Evolutionary conservation across 257 asterid species (phyloP).

Genomic region (Nicotiana tabacum): DNA sequence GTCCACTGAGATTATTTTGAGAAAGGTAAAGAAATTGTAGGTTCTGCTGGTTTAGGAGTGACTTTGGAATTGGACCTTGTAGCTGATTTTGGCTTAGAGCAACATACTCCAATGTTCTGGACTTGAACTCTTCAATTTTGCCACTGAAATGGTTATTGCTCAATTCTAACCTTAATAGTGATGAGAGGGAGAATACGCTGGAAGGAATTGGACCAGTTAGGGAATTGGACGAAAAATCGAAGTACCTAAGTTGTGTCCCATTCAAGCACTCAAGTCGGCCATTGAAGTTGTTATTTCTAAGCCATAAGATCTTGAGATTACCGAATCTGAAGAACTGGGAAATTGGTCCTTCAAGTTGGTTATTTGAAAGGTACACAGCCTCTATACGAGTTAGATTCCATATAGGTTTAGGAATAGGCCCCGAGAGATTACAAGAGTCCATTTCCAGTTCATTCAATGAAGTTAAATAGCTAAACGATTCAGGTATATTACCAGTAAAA

Average conservation of each 20-base stretch:
- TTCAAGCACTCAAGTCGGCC: background rate
- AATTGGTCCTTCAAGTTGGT: background rate
- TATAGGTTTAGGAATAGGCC: conserved; percentile 10
- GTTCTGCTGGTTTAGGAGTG: too few relatives aligned
- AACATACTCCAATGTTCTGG: too few relatives aligned
- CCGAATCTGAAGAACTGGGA: background rate
- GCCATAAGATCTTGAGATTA: background rate
- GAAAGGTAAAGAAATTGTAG: too few relatives aligned
- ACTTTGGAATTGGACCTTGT: too few relatives aligned
- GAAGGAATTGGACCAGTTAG: background rate
- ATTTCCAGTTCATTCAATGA: background rate
- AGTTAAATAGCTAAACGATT: conserved; percentile 9
- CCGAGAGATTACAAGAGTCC: background rate
- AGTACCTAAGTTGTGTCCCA: background rate
- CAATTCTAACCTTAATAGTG: too few relatives aligned
- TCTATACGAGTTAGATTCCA: conserved; percentile 13
- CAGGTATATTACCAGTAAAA: conserved; percentile 9
- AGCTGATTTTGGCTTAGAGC: too few relatives aligned
- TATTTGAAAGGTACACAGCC: background rate
- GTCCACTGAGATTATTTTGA: too few relatives aligned
- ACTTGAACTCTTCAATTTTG: too few relatives aligned
- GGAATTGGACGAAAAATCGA: background rate
- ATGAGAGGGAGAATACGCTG: background rate
- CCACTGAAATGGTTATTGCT: too few relatives aligned
- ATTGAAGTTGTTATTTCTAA: background rate